A percentile compares a stretch with the other conserved stretches of the same genome.
These are phyloP conservation scores for Claviceps sp. DNA, from an alignment of 2,329 filamentous ascomycete species.

Conservation along the genomic window DNA sequence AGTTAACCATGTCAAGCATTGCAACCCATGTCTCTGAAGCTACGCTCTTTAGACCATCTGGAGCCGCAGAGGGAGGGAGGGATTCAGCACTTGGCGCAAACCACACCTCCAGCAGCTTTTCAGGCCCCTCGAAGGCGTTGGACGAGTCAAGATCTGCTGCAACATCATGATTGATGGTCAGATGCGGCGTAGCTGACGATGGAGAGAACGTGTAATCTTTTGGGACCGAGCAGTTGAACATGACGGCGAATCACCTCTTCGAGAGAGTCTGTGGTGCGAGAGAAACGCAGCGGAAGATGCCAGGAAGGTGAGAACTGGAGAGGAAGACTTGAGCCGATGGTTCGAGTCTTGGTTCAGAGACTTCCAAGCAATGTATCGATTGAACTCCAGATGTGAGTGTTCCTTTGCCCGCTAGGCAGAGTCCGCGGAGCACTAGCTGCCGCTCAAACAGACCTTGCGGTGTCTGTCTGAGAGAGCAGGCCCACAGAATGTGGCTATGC, in stretches of 20 bases:
- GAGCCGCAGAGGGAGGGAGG: constrained; percentile 55
- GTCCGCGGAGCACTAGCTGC: constrained; percentile 92
- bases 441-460: constrained; percentile 92
- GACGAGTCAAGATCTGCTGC: constrained; percentile 84
- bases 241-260: constrained; percentile 21
- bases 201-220: constrained; percentile 72
- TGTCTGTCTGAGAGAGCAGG: constrained; percentile 95
- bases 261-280: background rate
- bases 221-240: constrained; percentile 74
- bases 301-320: background rate
- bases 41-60: constrained; percentile 75
- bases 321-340: background rate
- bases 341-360: background rate
- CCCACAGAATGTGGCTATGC: constrained; percentile 60
- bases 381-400: background rate
- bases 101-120: constrained; percentile 98
- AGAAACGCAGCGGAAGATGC: background rate
- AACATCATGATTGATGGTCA: constrained; percentile 95
- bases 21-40: constrained; percentile 77
- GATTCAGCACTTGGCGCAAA: constrained; percentile 69
- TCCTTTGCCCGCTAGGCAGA: constrained; percentile 26
- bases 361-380: background rate
- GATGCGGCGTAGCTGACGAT: constrained; percentile 69
- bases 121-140: constrained; percentile 95
- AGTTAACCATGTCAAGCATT: constrained; percentile 97